These are phyloP conservation scores for Casuarina glauca DNA, from an alignment of 306 rosid species.

Conservation along the genomic window DNA sequence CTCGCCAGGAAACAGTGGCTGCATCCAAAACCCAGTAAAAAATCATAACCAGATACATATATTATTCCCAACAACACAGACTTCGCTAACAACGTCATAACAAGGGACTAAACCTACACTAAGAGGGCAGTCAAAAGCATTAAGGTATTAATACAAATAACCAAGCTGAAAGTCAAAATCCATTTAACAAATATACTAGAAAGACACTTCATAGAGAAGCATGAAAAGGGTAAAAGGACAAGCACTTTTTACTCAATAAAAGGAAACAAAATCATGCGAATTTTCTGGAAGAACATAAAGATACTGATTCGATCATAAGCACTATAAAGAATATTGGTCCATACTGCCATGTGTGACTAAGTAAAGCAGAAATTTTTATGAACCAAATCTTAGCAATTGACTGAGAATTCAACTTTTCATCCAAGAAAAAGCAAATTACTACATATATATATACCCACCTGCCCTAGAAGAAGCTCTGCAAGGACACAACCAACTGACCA, in stretches of 20 bases:
- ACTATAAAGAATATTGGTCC: not conserved
- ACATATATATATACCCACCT: conserved; percentile 44
- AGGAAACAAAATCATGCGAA: not conserved
- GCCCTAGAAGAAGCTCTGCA: conserved; percentile 92
- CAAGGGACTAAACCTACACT: not conserved
- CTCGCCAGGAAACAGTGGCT: conserved; percentile 98
- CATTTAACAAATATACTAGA: not conserved
- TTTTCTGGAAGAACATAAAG: not conserved
- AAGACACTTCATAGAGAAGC: not conserved
- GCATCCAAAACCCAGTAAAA: conserved; percentile 35
- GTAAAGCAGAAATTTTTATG: not conserved
- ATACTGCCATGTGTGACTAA: not conserved
- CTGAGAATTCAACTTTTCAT: not conserved
- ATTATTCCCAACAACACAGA: not conserved
- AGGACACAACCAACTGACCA: conserved; percentile 97
- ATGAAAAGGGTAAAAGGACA: not conserved
- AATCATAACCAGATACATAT: conserved; percentile 23
- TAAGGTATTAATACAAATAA: not conserved
- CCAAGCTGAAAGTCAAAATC: not conserved
- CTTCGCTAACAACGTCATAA: not conserved
- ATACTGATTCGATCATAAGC: not conserved
- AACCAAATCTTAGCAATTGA: not conserved
- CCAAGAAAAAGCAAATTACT: not conserved
- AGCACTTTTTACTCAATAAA: not conserved
- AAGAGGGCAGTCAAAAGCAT: not conserved